Evolutionary conservation across 768 basidiomycete genomes (phyloP), one percentile per base, ranked within the genome.

Genomic region (Phanerochaete sordida): DNA sequence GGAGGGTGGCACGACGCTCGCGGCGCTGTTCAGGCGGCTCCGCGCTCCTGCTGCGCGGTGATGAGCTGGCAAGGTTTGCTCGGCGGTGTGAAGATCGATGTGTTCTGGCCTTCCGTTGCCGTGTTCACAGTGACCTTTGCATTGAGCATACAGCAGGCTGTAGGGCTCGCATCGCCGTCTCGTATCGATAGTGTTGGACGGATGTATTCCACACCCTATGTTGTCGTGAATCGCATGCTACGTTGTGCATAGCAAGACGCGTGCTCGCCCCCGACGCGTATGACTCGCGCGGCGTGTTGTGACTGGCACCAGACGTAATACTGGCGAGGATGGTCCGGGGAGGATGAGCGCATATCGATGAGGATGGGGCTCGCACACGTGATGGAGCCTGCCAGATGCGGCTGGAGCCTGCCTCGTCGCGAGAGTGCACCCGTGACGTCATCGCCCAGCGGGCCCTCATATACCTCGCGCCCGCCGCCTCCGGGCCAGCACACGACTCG

Each of bases 1-100:
- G 0, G 86, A 88, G 61, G 88, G 87, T 8, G 88, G 87, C 16
- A 86, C 82, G 69, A 88, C 85, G 0, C 65, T 89, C 35, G 86
- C 82, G 77, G 80, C 80, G 16, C 76, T 89, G 12, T 88, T 90
- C 70, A 77, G 87, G 61, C 80, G 88, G 23, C 75, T 90, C 48
- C 79, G 85, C 24, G 87, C 87, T 26, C 87, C 86, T 33, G 7
- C 39, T 4, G 39, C 39, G 19, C 53, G 53, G n/a, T 54, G 46
- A 47, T 26, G 11, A n/a, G 24, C 13, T 51, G 50, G n/a, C 30
- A 19, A 43, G n/a, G n/a, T n/a, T n/a, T n/a, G n/a, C n/a, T n/a
- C n/a, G n/a, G n/a, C n/a, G n/a, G n/a, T n/a, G n/a, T n/a, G n/a
- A n/a, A n/a, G n/a, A n/a, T n/a, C n/a, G n/a, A n/a, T n/a, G n/a